Evolutionary conservation across 1,284 basidiomycete species (phyloP), one percentile per base, ranked within the genome.

Genomic region (Cryptococcus sp.): DNA sequence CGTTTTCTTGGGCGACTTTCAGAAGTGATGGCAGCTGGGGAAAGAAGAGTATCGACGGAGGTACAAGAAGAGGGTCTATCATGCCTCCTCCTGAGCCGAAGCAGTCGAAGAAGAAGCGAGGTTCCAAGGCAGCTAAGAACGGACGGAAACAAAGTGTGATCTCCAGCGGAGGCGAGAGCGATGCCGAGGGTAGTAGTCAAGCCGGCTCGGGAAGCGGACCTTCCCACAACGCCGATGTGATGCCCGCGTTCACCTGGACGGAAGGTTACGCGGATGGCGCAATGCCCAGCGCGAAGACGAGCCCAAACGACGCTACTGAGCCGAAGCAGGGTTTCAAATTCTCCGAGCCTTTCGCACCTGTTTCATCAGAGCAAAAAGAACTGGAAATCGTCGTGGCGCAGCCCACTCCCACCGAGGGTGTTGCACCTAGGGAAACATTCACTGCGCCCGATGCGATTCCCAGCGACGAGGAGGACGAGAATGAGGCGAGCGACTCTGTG

Each of bases 1-100:
- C 64, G 1, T 54, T 64, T 45, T 66, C 64, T 23, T 68, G 66
- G 66, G 64, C 64, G 41, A 64, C 66, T 17, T 68, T 57, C 47
- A 58, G 59, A 5, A 55, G 52, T 25, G 50, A 29, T 20, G 49
- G 40, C 3, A 20, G 55, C 19, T 54, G 45, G 26, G 8, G 44
- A 23, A 41, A 20, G 3, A 46, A 46, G 16, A 50, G 47, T 29
- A 52, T 46, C 19, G 54, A 52, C 40, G 47, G 54, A n/a, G 54
- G 57, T 25, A 63, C 59, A 1, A 58, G 60, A 20, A 45, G 62
- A 48, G 65, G 60, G 25, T 62, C 57, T 20, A 39, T 54, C n/a
- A 47, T 52, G 47, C 56, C 52, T 38, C 39, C 43, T 19, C 50
- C 39, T 26, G 52, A 45, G n/a, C 48, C 46, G 7, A 40, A 34